A percentile compares a stretch with the other conserved stretches of the same genome.
Evolutionary conservation across 2,329 filamentous ascomycete genomes (phyloP).

Genomic region (Colletotrichum theobromicola): DNA sequence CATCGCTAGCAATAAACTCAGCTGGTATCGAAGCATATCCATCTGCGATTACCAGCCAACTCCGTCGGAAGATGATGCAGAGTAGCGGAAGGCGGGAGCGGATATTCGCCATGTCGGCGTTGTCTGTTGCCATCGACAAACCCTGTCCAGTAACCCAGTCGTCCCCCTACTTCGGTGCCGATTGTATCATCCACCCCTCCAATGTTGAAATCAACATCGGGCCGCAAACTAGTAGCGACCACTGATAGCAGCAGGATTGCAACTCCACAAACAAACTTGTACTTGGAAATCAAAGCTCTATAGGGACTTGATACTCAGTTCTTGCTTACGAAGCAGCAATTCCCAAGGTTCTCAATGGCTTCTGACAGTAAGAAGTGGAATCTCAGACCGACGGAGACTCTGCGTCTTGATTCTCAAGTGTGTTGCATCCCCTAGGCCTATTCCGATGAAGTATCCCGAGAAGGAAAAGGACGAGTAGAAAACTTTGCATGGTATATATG

Average conservation of each 20-base stretch:
- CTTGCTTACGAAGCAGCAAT: background rate
- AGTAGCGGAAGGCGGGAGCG: background rate
- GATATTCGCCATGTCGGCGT: slow-evolving; percentile 1
- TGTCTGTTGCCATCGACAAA: slow-evolving; percentile 9
- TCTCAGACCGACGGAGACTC: background rate
- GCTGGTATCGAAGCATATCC: background rate
- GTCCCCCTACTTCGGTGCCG: background rate
- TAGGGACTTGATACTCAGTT: background rate
- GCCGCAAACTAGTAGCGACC: background rate
- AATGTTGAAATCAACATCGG: slow-evolving; percentile 8
- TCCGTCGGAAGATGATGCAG: background rate
- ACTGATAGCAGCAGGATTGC: background rate
- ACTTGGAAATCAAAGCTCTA: background rate
- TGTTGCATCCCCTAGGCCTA: background rate
- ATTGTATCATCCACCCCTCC: slow-evolving; percentile 9
- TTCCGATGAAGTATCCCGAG: background rate
- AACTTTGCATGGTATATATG: background rate
- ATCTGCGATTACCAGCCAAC: background rate
- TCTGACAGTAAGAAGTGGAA: background rate
- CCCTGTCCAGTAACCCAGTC: background rate
- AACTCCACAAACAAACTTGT: background rate
- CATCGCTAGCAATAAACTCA: background rate
- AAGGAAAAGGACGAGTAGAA: background rate
- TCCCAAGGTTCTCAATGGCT: background rate
- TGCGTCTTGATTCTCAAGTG: background rate